phyloP scores from a whole-genome alignment of 2,329 filamentous ascomycete species.

The Alternaria infectoria region DNA sequence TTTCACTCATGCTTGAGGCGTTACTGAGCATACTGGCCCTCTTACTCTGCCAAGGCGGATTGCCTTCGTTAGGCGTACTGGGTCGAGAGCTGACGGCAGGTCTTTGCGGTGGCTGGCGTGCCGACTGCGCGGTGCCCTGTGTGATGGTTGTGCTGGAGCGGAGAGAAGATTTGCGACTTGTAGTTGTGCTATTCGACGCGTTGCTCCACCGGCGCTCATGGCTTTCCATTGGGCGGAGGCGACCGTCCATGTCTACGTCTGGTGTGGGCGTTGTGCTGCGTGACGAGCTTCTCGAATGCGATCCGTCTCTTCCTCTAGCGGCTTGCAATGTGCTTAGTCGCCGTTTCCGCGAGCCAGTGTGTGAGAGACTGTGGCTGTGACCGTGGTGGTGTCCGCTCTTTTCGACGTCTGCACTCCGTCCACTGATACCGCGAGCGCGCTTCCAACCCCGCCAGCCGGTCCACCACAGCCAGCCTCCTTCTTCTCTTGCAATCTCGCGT shows the following conservation, averaged over 20 bases:
- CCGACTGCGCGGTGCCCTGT: slow-evolving; percentile 34
- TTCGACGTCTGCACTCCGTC: slow-evolving; percentile 37
- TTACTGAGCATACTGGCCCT: slow-evolving; percentile 43
- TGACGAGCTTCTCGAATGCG: slow-evolving; percentile 43
- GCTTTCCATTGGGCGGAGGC: slow-evolving; percentile 24
- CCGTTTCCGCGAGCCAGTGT: slow-evolving; percentile 30
- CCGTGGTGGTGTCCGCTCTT: slow-evolving; percentile 29
- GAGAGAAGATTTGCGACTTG: slow-evolving; percentile 18
- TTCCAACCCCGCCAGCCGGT: slow-evolving; percentile 70
- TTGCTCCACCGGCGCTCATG: slow-evolving; percentile 44
- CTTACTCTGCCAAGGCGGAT: slow-evolving; percentile 37
- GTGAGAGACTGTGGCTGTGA: slow-evolving; percentile 22
- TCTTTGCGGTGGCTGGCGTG: slow-evolving; percentile 28
- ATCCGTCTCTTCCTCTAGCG: slow-evolving; percentile 29
- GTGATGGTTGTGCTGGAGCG: slow-evolving; percentile 31
- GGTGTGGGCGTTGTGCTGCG: slow-evolving; percentile 42
- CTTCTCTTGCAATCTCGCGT: slow-evolving; percentile 69
- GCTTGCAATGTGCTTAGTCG: slow-evolving; percentile 34
- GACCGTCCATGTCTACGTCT: slow-evolving; percentile 38
- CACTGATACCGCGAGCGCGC: slow-evolving; percentile 38
- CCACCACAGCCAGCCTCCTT: slow-evolving; percentile 85
- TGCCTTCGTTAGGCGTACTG: slow-evolving; percentile 35
- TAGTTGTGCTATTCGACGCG: slow-evolving; percentile 35
- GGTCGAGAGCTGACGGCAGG: slow-evolving; percentile 19
- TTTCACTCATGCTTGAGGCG: slow-evolving; percentile 25